Base-by-base conservation (phyloP, 352 stramenopile genomes). In the Halophytophthora batemanensis region DNA sequence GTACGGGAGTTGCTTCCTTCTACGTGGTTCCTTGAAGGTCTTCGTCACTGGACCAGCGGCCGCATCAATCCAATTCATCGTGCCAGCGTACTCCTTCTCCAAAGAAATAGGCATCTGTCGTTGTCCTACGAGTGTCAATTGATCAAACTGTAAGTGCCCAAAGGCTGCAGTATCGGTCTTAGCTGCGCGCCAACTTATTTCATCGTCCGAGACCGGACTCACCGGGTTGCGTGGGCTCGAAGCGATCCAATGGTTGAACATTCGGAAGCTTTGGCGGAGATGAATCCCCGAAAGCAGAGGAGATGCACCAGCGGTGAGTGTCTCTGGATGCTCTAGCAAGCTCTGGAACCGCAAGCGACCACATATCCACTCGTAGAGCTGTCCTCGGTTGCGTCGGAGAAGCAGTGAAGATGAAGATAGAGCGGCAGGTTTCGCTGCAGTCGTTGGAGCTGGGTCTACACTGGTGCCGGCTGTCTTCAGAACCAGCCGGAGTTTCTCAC, bases 341-440 rank as follows among this genome's bases (percentile, higher is more conserved):
- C 49, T 85, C 53, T 87, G 80, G 22, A 90, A 86, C 0, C 61
- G 61, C 11, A 90, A 38, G 15, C 69, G 73, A 31, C 49, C 57
- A 2, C 50, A 59, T 31, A 90, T 76, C 77, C 74, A 88, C 17
- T 77, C 56, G 18, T 61, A 90, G 18, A 90, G 22, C 25, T 71
- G 34, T 11, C 28, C 54, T 1, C 66, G 53, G 47, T 87, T 84
- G 13, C 62, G 58, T 14, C 59, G 50, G 2, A 86, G 63, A 5
- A 77, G 43, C 28, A 86, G 33, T 35, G 74, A 71, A 36, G 54
- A 50, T 19, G 46, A 18, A 46, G 28, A 51, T 15, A 53, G 66
- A 2, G 52, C 38, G 33, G 39, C 21, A n/a, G 41, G 8, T 42
- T 72, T 71, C 10, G 25, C 25, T 28, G 45, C 18, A 41, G 19